phyloP scores from a whole-genome alignment of 805 yeast genomes.

The Candida namnaoensis region DNA sequence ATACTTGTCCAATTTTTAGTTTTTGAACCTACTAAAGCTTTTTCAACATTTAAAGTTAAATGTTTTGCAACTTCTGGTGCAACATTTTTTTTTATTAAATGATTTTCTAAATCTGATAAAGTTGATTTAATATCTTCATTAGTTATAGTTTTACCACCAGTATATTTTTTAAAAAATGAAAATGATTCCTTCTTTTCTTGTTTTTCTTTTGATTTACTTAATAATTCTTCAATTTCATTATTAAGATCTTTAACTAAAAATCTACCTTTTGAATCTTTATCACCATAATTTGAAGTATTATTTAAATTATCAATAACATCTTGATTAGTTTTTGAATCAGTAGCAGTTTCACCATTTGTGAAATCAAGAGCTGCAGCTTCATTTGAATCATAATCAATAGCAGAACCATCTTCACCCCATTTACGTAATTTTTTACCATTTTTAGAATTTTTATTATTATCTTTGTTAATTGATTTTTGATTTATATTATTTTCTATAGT shows the following conservation, averaged over 20 bases:
- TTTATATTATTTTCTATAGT: conserved; percentile 3
- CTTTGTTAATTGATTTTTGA: no score
- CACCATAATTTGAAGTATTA: conserved; percentile 28
- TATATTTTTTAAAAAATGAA: conserved; percentile 47
- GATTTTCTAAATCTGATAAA: conserved; percentile 59
- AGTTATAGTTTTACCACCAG: conserved; percentile 64
- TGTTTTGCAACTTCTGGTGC: conserved; percentile 82
- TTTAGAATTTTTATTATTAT: background rate
- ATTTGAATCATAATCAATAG: conserved; percentile 24
- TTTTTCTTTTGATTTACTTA: conserved; percentile 18
- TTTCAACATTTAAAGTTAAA: conserved; percentile 61
- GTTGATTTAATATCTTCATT: conserved; percentile 59
- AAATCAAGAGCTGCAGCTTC: conserved; percentile 44
- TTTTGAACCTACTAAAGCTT: conserved; percentile 62
- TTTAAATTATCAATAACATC: conserved; percentile 23
- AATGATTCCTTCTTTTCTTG: conserved; percentile 32
- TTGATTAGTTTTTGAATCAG: conserved; percentile 6
- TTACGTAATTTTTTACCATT: conserved; percentile 40
- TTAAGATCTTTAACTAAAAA: conserved; percentile 59
- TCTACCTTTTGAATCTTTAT: conserved; percentile 40
- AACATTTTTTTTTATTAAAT: conserved; percentile 77
- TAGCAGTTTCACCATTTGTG: conserved; percentile 26
- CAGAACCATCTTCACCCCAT: conserved; percentile 60
- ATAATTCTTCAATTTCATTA: conserved; percentile 35
- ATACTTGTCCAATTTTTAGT: conserved; percentile 70